phyloP scores from a whole-genome alignment of 2,329 filamentous ascomycete species.

The Emericellopsis cladophorae region DNA sequence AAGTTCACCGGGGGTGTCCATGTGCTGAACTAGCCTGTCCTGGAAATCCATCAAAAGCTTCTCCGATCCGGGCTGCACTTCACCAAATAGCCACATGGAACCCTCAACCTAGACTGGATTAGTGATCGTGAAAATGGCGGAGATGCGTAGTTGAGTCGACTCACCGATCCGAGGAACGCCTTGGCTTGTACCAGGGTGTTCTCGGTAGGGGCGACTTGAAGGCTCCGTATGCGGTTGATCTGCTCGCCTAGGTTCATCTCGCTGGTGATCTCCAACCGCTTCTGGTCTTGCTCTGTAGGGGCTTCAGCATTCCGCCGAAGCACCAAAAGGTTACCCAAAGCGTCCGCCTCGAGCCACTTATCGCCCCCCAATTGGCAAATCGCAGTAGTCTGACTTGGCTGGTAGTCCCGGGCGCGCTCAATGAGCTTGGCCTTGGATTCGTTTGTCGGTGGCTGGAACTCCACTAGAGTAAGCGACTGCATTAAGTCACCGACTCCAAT shows the following conservation, averaged over 20 bases:
- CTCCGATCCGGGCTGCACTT: conserved; percentile 59
- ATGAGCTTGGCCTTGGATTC: conserved; percentile 49
- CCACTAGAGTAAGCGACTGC: conserved; percentile 75
- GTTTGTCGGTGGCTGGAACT: conserved; percentile 49
- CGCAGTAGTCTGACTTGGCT: conserved; percentile 72
- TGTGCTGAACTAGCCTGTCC: conserved; percentile 48
- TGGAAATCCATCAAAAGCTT: conserved; percentile 79
- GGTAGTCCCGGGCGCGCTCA: conserved; percentile 69
- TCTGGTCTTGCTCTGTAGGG: conserved; percentile 61
- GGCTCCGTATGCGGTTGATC: conserved; percentile 74
- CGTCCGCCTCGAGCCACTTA: conserved; percentile 72
- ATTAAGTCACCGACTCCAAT: conserved; percentile 87
- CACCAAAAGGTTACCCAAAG: conserved; percentile 77
- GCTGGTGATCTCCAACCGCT: conserved; percentile 57
- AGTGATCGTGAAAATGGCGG: neutral
- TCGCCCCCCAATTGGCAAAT: conserved; percentile 60
- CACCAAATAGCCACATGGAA: conserved; percentile 78
- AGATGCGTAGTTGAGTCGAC: conserved; percentile 14
- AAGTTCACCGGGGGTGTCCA: conserved; percentile 60
- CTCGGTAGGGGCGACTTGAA: conserved; percentile 52
- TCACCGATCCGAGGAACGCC: conserved; percentile 81
- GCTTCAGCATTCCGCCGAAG: conserved; percentile 62
- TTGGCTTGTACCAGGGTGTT: conserved; percentile 62
- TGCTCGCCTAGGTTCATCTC: conserved; percentile 85
- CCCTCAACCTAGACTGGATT: conserved; percentile 55